Percentiles rank a stretch among this genome's conserved stretches.
Evolutionary conservation across 352 stramenopile species (phyloP).

Genomic region (Plasmopara halstedii): DNA sequence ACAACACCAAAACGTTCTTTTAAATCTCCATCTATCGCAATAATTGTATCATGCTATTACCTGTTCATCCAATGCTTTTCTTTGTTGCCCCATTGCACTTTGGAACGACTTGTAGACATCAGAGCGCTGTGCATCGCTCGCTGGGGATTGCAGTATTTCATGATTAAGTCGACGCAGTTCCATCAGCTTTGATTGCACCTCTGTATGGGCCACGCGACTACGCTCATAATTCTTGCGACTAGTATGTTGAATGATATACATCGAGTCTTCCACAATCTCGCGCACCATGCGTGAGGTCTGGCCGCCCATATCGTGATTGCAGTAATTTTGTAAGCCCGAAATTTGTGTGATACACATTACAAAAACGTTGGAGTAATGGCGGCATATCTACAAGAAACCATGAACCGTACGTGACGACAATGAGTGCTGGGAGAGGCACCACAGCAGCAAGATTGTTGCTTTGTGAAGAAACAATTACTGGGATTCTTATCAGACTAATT

Average conservation of each 20-base stretch:
- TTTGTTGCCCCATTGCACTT: constrained; percentile 37
- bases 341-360: constrained; percentile 10
- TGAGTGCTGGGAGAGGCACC: neutral
- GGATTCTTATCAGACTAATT: neutral
- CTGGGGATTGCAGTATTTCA: constrained; percentile 50
- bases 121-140: constrained; percentile 41
- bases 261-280: constrained; percentile 69
- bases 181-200: constrained; percentile 55
- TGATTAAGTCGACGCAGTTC: constrained; percentile 48
- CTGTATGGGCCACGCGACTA: constrained; percentile 37
- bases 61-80: constrained; percentile 58
- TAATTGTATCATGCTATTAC: constrained; percentile 15
- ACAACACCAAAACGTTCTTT: neutral
- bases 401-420: constrained; percentile 54
- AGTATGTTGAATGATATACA: constrained; percentile 74
- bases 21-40: neutral
- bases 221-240: constrained; percentile 61
- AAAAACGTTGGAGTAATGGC: constrained; percentile 48
- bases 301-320: constrained; percentile 60
- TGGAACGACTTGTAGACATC: constrained; percentile 57
- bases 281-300: constrained; percentile 75
- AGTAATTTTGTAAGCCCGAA: too few relatives aligned
- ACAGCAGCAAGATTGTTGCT: neutral
- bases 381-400: constrained; percentile 77
- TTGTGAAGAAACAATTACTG: too few relatives aligned